Evolutionary conservation across 2,329 filamentous ascomycete genomes (phyloP).

Genomic region (Thermomyces lanuginosus): DNA sequence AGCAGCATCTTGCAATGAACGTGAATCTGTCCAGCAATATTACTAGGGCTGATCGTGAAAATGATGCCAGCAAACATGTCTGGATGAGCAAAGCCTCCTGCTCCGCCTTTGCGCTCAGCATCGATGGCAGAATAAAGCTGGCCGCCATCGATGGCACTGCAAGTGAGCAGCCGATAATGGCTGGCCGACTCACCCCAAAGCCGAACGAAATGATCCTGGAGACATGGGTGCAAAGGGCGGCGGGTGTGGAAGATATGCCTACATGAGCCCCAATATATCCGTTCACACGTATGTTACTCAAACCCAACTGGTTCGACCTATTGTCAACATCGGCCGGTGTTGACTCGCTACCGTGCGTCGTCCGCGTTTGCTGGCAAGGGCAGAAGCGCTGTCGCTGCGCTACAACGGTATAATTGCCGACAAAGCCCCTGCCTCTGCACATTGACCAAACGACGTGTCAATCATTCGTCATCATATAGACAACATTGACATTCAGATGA

Average conservation of each 20-base stretch:
- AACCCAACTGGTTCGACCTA: too few species aligned
- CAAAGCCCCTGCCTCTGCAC: too few species aligned
- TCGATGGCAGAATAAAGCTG: slow-evolving; percentile 25
- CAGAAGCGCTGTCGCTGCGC: too few species aligned
- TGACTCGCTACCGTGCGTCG: too few species aligned
- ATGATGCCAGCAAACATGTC: slow-evolving; percentile 12
- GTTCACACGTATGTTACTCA: too few species aligned
- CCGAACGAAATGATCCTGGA: slow-evolving; percentile 19
- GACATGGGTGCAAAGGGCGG: slow-evolving; percentile 16
- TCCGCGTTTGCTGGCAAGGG: too few species aligned
- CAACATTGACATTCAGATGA: too few species aligned
- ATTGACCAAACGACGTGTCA: too few species aligned
- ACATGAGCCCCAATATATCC: too few species aligned
- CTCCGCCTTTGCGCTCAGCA: slow-evolving; percentile 22
- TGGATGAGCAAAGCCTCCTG: slow-evolving; percentile 23
- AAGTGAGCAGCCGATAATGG: slow-evolving; percentile 8
- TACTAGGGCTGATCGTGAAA: background rate
- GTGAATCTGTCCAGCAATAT: slow-evolving; percentile 15
- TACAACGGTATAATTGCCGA: too few species aligned
- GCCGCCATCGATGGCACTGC: slow-evolving; percentile 12
- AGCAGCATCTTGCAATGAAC: slow-evolving; percentile 25
- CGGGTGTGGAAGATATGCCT: slow-evolving; percentile 9
- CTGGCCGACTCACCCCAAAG: slow-evolving; percentile 11
- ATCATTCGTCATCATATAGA: too few species aligned
- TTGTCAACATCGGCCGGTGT: too few species aligned